Evolutionary conservation across 2,329 filamentous ascomycete genomes (phyloP), one percentile per base, ranked within the genome.

Genomic region (Talaromyces amestolkiae): DNA sequence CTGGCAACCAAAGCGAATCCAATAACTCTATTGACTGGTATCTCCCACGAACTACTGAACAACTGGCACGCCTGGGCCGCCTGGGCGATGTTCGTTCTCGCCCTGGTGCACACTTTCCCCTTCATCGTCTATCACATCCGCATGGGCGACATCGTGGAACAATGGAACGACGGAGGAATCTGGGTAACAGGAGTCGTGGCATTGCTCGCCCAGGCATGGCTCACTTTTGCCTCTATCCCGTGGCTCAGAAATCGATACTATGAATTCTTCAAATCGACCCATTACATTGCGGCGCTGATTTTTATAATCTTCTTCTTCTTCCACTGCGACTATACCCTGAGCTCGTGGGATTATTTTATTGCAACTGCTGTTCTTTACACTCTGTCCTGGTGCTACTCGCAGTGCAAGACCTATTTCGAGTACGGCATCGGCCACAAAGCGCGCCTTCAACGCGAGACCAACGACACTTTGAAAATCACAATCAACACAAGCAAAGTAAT

Each of bases 271-370:
- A 88, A 88, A 69, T 79, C 78, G 3, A 82, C 83, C 0, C 86
- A 88, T 69, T 81, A 84, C 66, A 65, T 85, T 22, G 80, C 81
- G 3, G 85, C 82, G 0, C 68, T 84, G 3, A 69, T 86, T 1
- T 88, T 88, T 69, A 75, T 87, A 19, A 59, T 87, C 9, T 85
- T 86, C 70, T 84, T 88, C 73, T 88, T 88, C 74, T 78, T 86
- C 61, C 86, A 88, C 73, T 87, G 86, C 71, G 81, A 85, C 71
- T 83, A 81, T 72, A 79, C 76, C 0, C 76, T 88, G 13, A 80
- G 82, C 1, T 86, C 85, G 2, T 87, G 83, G 84, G 83, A 88
- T 74, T 88, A 88, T 71, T 87, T 88, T 71, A 83, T 89, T 67
- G 86, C 83, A 1, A 81, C 83, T 0, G 85, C 76, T 9, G 79